Conservation (phyloP, 306 rosid genomes). For the Carpinus fangiana region DNA sequence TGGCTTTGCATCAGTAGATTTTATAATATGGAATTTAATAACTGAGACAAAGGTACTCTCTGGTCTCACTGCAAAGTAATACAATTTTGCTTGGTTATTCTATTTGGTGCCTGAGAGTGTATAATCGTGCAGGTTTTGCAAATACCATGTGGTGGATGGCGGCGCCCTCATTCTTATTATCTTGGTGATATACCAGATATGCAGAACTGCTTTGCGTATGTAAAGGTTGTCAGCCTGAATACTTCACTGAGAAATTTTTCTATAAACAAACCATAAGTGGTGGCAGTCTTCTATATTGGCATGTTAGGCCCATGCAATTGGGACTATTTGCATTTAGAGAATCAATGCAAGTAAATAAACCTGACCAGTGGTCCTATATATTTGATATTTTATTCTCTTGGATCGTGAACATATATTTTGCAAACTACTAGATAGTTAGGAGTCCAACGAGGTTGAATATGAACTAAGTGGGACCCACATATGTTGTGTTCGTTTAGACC, state of each 20-base stretch:
- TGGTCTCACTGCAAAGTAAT: slow-evolving; percentile 1
- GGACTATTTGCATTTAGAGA: neutral
- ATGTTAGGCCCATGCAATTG: neutral
- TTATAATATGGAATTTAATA: slow-evolving; percentile 72
- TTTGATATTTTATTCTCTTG: neutral
- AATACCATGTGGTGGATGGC: slow-evolving; percentile 97
- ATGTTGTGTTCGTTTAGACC: neutral
- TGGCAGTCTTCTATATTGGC: neutral
- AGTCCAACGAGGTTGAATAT: neutral
- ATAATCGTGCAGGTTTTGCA: slow-evolving; percentile 60
- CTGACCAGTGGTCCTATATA: neutral
- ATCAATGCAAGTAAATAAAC: neutral
- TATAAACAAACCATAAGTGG: neutral
- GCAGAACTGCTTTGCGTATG: slow-evolving; percentile 85
- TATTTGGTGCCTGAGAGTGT: slow-evolving; percentile 25
- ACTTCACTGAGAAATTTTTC: neutral
- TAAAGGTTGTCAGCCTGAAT: slow-evolving; percentile 56
- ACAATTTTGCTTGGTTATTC: neutral
- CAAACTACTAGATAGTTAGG: neutral
- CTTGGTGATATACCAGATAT: slow-evolving; percentile 85
- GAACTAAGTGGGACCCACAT: neutral
- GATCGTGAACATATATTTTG: neutral
- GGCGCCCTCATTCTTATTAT: slow-evolving; percentile 88
- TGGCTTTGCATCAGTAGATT: slow-evolving; percentile 93
- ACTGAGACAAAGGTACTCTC: slow-evolving; percentile 75